Base-by-base conservation (phyloP, 257 asterid genomes). In the Ligustrum vulgare region DNA sequence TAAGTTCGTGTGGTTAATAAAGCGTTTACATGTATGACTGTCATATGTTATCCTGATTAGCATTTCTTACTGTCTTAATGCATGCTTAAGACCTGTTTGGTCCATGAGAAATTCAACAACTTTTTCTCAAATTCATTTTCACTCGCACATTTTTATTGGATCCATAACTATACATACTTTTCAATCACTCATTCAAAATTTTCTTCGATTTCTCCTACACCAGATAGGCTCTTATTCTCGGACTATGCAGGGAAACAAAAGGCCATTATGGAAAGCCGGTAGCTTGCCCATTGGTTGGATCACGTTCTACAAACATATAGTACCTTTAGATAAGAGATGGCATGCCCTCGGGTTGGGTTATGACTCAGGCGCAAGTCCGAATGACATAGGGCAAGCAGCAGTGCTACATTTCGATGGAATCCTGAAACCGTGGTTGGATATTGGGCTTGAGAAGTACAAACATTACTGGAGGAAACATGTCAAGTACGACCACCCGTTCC, bases 251-350 rank as follows among this genome's bases (percentile, higher is more conserved):
- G 96, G 95, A 43, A 81, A 81, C 34, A 72, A 81, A 78, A 85
- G 86, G 81, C 86, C 82, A 70, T 47, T 89, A 71, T 84, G 86
- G 79, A 85, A 80, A 86, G 91, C 88, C 8, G 99, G 98, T 69
- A 93, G 89, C 88, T 85, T 93, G 74, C 97, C 97, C 25, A 83
- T 93, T 63, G 98, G 97, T 58, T 95, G 98, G 99, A 54, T 88
- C 73, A 91, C 94, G 33, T 95, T 95, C 78, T 87, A 93, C 86
- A 75, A 78, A 6, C 84, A 84, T 28, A 95, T 97, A 1, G 6
- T 84, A 31, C 79, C 84, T 78, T 78, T 95, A 72, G 91, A 91
- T 45, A 91, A 74, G 86, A 83, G 71, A 43, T 93, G 97, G 98
- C 99, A 91, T 18, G 75, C 81, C 62, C 91, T 90, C 2, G 99